phyloP scores from a whole-genome alignment of 805 yeast species.

The Blastobotrys terrestris region DNA sequence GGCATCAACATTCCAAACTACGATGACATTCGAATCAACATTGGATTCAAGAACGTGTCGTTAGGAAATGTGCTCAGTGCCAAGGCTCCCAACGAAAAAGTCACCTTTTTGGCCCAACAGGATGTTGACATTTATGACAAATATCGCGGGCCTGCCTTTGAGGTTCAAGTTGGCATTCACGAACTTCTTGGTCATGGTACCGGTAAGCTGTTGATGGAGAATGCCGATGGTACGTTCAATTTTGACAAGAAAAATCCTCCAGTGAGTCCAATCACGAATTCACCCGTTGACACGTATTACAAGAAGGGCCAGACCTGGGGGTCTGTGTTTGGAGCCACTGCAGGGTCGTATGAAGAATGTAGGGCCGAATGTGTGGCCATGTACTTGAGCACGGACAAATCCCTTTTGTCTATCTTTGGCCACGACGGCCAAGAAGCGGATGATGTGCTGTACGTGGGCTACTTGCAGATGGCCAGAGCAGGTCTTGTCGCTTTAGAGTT shows the following conservation, averaged over 20 bases:
- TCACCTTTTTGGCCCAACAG: conserved; percentile 54
- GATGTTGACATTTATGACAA: conserved; percentile 56
- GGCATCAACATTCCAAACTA: conserved; percentile 92
- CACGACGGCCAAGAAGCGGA: conserved; percentile 51
- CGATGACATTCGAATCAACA: conserved; percentile 76
- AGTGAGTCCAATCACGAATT: conserved; percentile 46
- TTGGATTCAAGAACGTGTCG: conserved; percentile 87
- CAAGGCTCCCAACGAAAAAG: conserved; percentile 58
- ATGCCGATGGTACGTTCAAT: conserved; percentile 58
- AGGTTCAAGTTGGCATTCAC: conserved; percentile 90
- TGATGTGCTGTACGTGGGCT: conserved; percentile 61
- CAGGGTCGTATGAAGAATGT: conserved; percentile 90
- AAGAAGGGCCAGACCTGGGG: conserved; percentile 88
- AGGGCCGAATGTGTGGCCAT: conserved; percentile 89
- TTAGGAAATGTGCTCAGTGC: conserved; percentile 81
- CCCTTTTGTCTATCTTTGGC: conserved; percentile 69
- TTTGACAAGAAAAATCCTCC: conserved; percentile 65
- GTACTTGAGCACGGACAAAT: conserved; percentile 63
- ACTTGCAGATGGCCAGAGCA: conserved; percentile 80
- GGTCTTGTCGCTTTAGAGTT: conserved; percentile 77
- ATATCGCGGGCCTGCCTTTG: conserved; percentile 77
- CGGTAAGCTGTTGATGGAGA: conserved; percentile 67
- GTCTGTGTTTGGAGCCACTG: conserved; percentile 68
- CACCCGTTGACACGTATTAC: conserved; percentile 63
- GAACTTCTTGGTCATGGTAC: conserved; percentile 89